phyloP scores from a whole-genome alignment of 2,329 filamentous ascomycete species.

The Immersiporthe knoxdaviesiana region DNA sequence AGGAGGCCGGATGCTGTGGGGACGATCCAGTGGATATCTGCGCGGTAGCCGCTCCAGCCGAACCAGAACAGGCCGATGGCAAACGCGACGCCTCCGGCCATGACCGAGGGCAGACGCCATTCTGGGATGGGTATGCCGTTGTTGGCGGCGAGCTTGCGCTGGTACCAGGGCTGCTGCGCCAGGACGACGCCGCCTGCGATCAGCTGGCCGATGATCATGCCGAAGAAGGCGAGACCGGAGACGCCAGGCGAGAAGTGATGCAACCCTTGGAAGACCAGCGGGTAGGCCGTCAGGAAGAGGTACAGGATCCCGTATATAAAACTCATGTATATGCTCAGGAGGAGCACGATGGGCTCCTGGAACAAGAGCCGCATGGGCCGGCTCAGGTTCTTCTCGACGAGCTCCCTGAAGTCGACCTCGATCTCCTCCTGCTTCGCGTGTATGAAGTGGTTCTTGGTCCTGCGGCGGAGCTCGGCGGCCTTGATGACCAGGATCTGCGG shows the following conservation, averaged over 20 bases:
- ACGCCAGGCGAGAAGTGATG: conserved; percentile 72
- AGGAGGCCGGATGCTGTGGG: conserved; percentile 64
- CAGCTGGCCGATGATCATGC: conserved; percentile 76
- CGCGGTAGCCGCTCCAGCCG: conserved; percentile 68
- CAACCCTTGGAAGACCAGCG: conserved; percentile 74
- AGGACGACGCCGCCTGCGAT: conserved; percentile 68
- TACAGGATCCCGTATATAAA: conserved; percentile 81
- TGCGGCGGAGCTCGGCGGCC: conserved; percentile 62
- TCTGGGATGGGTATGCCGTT: conserved; percentile 66
- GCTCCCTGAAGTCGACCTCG: conserved; percentile 65
- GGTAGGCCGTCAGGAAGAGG: conserved; percentile 83
- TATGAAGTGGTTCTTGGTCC: conserved; percentile 71
- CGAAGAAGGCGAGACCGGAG: conserved; percentile 80
- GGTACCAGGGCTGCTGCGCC: conserved; percentile 67
- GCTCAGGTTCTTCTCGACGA: conserved; percentile 68
- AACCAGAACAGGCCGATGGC: conserved; percentile 74
- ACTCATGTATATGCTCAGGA: conserved; percentile 71
- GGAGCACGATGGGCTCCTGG: conserved; percentile 69
- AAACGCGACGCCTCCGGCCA: conserved; percentile 62
- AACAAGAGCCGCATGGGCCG: conserved; percentile 68
- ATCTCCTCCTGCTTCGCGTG: conserved; percentile 75
- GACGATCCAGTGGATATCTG: conserved; percentile 65
- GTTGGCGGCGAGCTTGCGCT: conserved; percentile 69
- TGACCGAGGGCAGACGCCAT: conserved; percentile 67
- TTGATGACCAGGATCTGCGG: conserved; percentile 66